These are phyloP conservation scores for Coemansia guatemalensis DNA, from an alignment of 192 early-diverging fungal genomes.

Conservation along the genomic window DNA sequence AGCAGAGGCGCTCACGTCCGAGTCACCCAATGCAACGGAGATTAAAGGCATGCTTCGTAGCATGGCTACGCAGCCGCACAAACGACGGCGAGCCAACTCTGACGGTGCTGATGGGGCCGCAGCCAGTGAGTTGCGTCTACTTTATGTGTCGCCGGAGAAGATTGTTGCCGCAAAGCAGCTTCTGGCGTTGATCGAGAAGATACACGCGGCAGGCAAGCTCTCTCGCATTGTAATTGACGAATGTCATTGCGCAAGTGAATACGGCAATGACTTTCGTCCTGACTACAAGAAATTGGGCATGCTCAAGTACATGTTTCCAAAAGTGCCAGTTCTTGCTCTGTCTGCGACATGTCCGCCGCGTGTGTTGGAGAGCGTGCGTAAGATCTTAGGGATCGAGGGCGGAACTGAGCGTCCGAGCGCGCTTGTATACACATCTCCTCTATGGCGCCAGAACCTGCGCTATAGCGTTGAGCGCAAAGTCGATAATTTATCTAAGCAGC, in stretches of 20 bases:
- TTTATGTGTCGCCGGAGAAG: constrained; percentile 59
- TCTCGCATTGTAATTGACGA: constrained; percentile 57
- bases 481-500: constrained; percentile 34
- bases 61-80: constrained; percentile 6
- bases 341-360: constrained; percentile 71
- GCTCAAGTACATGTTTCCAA: constrained; percentile 58
- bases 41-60: constrained; percentile 32
- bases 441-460: constrained; percentile 63
- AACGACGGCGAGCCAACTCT: constrained; percentile 12
- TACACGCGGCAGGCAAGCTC: constrained; percentile 39
- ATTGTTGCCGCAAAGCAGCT: constrained; percentile 51
- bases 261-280: constrained; percentile 60
- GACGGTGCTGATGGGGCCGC: background rate
- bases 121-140: constrained; percentile 23
- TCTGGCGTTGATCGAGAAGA: constrained; percentile 44
- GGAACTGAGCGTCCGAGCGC: constrained; percentile 39
- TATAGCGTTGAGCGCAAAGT: constrained; percentile 62
- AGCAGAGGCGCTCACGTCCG: constrained; percentile 48
- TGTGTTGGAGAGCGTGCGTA: constrained; percentile 55
- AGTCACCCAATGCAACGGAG: constrained; percentile 37
- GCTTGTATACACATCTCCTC: constrained; percentile 60
- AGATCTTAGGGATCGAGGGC: constrained; percentile 56
- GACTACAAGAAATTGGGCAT: constrained; percentile 55
- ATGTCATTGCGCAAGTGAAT: constrained; percentile 56
- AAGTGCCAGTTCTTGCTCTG: constrained; percentile 70